Evolutionary conservation across 805 yeast genomes (phyloP), one percentile per base, ranked within the genome.

Genomic region (Wickerhamia fluorescens): DNA sequence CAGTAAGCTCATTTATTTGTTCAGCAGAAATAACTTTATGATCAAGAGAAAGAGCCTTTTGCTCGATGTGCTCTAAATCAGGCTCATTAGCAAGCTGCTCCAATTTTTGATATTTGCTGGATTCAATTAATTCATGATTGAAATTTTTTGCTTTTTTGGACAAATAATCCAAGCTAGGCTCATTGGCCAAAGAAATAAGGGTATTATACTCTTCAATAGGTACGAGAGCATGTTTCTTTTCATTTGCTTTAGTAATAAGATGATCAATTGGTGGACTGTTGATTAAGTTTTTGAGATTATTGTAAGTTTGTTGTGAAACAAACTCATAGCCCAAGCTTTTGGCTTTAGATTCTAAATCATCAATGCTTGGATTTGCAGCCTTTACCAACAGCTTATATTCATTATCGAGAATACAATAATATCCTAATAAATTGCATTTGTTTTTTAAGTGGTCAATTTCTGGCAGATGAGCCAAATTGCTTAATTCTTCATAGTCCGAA

Each of bases 21-120:
- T 33, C 36, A 7, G 29, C 33, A 7, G 44, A 31, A 4, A 58
- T 14, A 4, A 45, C 29, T 5, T 24, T 15, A 10, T n/a, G 11
- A 7, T 11, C 28, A 6, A 25, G 7, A 5, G 6, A n/a, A 17
- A 12, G n/a, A 12, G 28, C 28, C 16, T 25, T 25, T 9, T 5
- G n/a, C 5, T 23, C 24, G 12, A 56, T 31, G 18, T 53, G 51
- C 3, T 41, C 51, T n/a, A 49, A 20, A n/a, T 33, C 42, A 7
- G 65, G 63, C 9, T 35, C 27, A 20, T 43, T 28, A 2, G 41
- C 45, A 14, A 23, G 29, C 10, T 18, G 16, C 7, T 29, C 27
- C 26, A 58, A 36, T 2, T 29, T 15, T 1, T 33, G 30, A 11
- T n/a, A n/a, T n/a, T n/a, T n/a, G n/a, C n/a, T n/a, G n/a, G n/a